Conservation (phyloP, 2,329 filamentous ascomycete genomes). For the Uncinocarpus reesii region DNA sequence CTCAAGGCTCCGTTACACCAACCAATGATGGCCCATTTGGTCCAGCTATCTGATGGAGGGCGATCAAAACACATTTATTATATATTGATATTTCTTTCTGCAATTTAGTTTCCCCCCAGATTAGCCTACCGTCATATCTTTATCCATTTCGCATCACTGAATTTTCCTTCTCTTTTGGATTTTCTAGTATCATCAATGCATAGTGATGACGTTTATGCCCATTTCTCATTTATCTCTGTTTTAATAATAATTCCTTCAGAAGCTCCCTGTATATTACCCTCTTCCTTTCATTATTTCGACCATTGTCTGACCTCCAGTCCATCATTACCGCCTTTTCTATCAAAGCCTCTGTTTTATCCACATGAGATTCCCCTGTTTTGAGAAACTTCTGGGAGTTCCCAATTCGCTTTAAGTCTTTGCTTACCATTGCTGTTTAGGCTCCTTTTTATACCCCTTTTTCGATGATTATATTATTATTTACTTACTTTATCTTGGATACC, state of each 20-base stretch:
- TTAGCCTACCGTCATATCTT: not conserved
- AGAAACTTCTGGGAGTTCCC: not conserved
- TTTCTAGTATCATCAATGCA: slow-evolving; percentile 9
- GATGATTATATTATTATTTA: not conserved
- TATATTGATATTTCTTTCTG: not conserved
- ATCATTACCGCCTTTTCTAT: slow-evolving; percentile 8
- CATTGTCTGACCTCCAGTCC: not conserved
- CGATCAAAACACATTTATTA: not conserved
- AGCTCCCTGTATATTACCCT: slow-evolving; percentile 11
- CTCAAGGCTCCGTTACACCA: not conserved
- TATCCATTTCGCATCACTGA: too few relatives aligned
- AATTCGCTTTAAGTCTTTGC: not conserved
- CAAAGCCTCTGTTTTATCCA: slow-evolving; percentile 22
- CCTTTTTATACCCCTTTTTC: slow-evolving; percentile 7
- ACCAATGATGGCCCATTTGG: slow-evolving; percentile 16
- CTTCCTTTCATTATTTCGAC: slow-evolving; percentile 2
- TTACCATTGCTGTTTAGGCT: not conserved
- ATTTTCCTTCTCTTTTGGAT: not conserved
- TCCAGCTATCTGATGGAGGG: slow-evolving; percentile 16
- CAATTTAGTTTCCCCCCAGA: not conserved
- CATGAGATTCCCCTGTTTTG: not conserved
- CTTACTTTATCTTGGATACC: slow-evolving; percentile 1
- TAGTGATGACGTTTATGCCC: slow-evolving; percentile 14
- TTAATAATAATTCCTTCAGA: slow-evolving; percentile 23
- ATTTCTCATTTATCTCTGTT: slow-evolving; percentile 11